Conservation (phyloP, 768 basidiomycete genomes). For the Dentipellis fragilis region DNA sequence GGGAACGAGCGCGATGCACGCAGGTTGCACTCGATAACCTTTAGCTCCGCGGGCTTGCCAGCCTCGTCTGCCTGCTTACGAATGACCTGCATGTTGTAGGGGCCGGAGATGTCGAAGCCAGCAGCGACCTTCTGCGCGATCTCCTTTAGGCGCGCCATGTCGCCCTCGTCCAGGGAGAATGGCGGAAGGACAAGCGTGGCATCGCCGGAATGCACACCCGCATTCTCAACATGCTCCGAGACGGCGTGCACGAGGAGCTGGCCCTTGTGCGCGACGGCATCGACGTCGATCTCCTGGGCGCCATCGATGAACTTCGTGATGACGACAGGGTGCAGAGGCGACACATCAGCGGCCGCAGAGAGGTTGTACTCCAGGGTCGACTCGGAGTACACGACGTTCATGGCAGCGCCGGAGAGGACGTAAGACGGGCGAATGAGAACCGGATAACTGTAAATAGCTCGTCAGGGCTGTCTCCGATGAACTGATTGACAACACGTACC, state of each 20-base stretch:
- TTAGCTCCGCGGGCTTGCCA: conserved; percentile 56
- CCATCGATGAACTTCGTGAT: conserved; percentile 98
- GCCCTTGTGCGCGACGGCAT: conserved; percentile 92
- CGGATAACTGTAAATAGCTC: conserved; percentile 56
- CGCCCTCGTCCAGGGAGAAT: conserved; percentile 61
- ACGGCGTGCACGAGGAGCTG: conserved; percentile 89
- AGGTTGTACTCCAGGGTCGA: conserved; percentile 83
- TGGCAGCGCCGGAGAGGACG: conserved; percentile 96
- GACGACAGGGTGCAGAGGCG: conserved; percentile 95
- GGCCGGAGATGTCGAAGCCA: conserved; percentile 95
- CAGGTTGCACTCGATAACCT: conserved; percentile 98
- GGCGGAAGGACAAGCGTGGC: conserved; percentile 97
- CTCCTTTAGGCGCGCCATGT: conserved; percentile 81
- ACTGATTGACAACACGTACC: conserved; percentile 30
- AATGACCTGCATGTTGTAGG: conserved; percentile 99
- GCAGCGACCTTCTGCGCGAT: conserved; percentile 92
- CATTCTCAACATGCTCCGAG: conserved; percentile 98
- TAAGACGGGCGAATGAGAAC: conserved; percentile 98
- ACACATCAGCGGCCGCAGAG: conserved; percentile 93
- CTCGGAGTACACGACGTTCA: conserved; percentile 97
- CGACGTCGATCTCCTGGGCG: conserved; percentile 96
- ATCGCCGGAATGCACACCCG: conserved; percentile 97
- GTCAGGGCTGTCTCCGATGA: conserved; percentile 4
- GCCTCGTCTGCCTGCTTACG: conserved; percentile 48
- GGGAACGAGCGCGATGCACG: conserved; percentile 98